A percentile compares a stretch with the other conserved stretches of the same genome.
These are phyloP conservation scores for Dipodascus geniculatus DNA, from an alignment of 805 yeast species.

Conservation along the genomic window DNA sequence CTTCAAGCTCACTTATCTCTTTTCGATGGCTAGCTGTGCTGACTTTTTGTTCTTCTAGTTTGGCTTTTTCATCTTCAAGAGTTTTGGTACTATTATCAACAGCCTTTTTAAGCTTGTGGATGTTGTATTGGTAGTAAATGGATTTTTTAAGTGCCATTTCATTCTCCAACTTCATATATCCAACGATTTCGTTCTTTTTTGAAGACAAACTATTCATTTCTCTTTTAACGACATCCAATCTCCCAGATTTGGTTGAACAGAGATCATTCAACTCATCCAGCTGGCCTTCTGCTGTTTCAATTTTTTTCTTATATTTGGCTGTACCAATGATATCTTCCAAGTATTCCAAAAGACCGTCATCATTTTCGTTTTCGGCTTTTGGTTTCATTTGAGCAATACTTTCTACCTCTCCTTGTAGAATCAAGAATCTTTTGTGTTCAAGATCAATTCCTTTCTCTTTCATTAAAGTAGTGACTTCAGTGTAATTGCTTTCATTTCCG, in stretches of 20 bases:
- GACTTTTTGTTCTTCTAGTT: constrained; percentile 33
- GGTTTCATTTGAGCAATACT: constrained; percentile 98
- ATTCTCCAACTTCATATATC: constrained; percentile 55
- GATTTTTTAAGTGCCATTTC: constrained; percentile 41
- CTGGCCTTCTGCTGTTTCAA: constrained; percentile 48
- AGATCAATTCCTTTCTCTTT: constrained; percentile 81
- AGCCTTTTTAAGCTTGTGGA: constrained; percentile 30
- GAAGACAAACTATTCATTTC: constrained; percentile 55
- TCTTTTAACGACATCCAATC: constrained; percentile 68
- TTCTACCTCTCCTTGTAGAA: constrained; percentile 96
- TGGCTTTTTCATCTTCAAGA: constrained; percentile 31
- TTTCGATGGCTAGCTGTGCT: constrained; percentile 26
- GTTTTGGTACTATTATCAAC: constrained; percentile 30
- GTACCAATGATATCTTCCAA: constrained; percentile 97
- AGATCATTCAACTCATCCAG: constrained; percentile 70
- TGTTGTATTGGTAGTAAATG: constrained; percentile 40
- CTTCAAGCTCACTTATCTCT: constrained; percentile 25
- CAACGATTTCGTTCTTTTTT: constrained; percentile 57
- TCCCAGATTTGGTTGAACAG: constrained; percentile 67
- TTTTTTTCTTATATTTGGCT: constrained; percentile 61
- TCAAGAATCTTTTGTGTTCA: constrained; percentile 88
- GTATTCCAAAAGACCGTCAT: constrained; percentile 89
- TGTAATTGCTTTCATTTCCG: constrained; percentile 54
- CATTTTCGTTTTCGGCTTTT: constrained; percentile 83
- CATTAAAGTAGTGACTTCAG: constrained; percentile 64